These are phyloP conservation scores for Kodamaea restingae DNA, from an alignment of 805 yeast genomes.

Conservation along the genomic window DNA sequence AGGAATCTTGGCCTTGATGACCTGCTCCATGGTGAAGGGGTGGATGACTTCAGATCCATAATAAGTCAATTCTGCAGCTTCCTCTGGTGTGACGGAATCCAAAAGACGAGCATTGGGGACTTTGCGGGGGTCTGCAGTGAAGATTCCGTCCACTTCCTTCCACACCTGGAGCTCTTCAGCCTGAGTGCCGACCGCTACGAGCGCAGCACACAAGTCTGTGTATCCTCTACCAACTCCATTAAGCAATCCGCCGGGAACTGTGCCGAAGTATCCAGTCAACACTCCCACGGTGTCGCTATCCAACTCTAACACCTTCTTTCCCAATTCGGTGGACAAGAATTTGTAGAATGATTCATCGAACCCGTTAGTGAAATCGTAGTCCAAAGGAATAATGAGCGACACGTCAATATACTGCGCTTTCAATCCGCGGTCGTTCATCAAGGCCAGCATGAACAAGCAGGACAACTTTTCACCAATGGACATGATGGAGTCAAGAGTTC, in stretches of 20 bases:
- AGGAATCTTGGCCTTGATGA: slow-evolving; percentile 91
- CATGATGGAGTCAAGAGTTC: slow-evolving; percentile 87
- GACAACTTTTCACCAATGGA: slow-evolving; percentile 91
- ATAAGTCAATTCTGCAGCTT: slow-evolving; percentile 96
- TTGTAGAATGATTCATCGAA: slow-evolving; percentile 66
- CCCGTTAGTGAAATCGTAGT: slow-evolving; percentile 51
- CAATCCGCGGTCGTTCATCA: slow-evolving; percentile 79
- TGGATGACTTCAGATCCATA: slow-evolving; percentile 98
- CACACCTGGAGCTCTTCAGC: slow-evolving; percentile 96
- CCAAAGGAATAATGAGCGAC: slow-evolving; percentile 64
- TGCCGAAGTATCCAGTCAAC: slow-evolving; percentile 92
- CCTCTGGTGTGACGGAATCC: slow-evolving; percentile 92
- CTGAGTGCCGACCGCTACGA: slow-evolving; percentile 85
- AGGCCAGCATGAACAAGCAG: slow-evolving; percentile 82
- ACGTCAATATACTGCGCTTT: slow-evolving; percentile 77
- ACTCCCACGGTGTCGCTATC: slow-evolving; percentile 65
- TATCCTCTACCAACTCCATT: slow-evolving; percentile 96
- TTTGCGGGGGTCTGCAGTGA: slow-evolving; percentile 97
- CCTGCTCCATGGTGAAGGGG: slow-evolving; percentile 99
- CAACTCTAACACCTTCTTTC: slow-evolving; percentile 42
- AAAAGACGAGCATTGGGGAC: slow-evolving; percentile 85
- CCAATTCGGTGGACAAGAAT: slow-evolving; percentile 50
- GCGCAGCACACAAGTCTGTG: slow-evolving; percentile 96
- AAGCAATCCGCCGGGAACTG: slow-evolving; percentile 91
- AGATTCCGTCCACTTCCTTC: slow-evolving; percentile 99